These are phyloP conservation scores for Berberis vulgaris DNA, from an alignment of 164 flowering plant genomes.

Conservation along the genomic window DNA sequence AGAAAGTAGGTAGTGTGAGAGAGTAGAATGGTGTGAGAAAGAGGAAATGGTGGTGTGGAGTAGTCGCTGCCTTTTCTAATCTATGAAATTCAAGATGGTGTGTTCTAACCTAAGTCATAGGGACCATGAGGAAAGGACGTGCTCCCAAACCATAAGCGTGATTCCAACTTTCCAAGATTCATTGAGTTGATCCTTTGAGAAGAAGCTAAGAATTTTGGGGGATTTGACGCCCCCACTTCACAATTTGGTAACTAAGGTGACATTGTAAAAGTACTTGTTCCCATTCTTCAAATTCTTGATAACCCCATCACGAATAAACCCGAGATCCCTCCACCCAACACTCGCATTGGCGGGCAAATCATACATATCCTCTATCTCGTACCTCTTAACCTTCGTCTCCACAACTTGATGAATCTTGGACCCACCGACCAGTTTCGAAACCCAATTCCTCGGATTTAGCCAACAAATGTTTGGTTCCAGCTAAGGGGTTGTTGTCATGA, in stretches of 20 bases:
- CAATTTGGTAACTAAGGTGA: conserved; percentile 4
- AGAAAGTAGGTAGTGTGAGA: no score
- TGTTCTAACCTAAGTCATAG: no score
- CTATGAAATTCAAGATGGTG: no score
- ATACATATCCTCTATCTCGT: conserved; percentile 83
- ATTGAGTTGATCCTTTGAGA: no score
- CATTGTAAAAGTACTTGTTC: conserved; percentile 73
- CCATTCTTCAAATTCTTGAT: conserved; percentile 64
- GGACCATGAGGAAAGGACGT: no score
- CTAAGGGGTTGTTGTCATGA: conserved; percentile 78
- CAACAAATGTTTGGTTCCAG: conserved; percentile 57
- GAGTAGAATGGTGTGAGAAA: no score
- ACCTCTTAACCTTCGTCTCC: conserved; percentile 54
- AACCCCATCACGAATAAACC: conserved; percentile 71
- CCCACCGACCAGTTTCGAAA: conserved; percentile 34
- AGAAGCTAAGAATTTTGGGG: no score
- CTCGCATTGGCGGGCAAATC: conserved; percentile 73
- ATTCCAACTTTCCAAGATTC: no score
- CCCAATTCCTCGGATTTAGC: conserved; percentile 36
- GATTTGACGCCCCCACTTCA: neutral
- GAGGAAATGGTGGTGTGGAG: no score
- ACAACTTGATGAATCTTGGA: conserved; percentile 66
- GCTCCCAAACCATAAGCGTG: no score
- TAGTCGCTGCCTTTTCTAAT: no score
- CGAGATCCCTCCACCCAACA: conserved; percentile 95